A percentile compares a stretch with the other conserved stretches of the same genome.
Conservation (phyloP, 2,329 filamentous ascomycete species). For the Claviceps pusilla region DNA sequence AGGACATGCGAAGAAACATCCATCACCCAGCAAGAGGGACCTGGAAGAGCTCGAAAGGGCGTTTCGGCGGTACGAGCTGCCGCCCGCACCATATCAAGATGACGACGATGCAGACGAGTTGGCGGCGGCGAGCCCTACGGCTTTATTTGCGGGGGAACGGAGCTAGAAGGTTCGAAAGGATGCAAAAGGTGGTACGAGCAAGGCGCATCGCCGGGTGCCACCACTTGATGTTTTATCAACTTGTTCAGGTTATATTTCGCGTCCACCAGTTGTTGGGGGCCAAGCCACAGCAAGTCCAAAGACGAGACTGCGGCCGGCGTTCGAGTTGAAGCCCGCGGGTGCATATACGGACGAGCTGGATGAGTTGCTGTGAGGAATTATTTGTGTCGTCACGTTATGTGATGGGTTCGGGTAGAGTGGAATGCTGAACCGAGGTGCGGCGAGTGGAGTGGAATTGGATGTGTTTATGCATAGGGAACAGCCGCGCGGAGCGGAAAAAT, state of each 20-base stretch:
- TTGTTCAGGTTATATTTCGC: not conserved
- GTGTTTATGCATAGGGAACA: too few relatives aligned
- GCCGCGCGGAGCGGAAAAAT: not conserved
- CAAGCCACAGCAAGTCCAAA: not conserved
- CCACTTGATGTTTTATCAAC: not conserved
- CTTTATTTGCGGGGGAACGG: slow-evolving; percentile 13
- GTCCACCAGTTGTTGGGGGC: not conserved
- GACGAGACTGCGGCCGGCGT: not conserved
- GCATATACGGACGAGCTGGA: slow-evolving; percentile 4
- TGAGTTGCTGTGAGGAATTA: slow-evolving; percentile 1
- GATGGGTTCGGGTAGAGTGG: too few relatives aligned
- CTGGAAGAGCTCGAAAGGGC: slow-evolving; percentile 23
- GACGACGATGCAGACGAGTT: slow-evolving; percentile 19
- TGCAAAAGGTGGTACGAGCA: not conserved
- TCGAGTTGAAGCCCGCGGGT: not conserved
- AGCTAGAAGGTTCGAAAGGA: slow-evolving; percentile 10
- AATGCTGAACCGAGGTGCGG: not conserved
- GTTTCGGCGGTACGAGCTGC: slow-evolving; percentile 18
- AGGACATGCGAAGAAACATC: slow-evolving; percentile 26
- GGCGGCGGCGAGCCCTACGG: slow-evolving; percentile 3
- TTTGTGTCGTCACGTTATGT: too few relatives aligned
- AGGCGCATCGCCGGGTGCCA: not conserved
- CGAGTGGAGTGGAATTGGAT: too few relatives aligned
- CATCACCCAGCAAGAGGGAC: slow-evolving; percentile 27
- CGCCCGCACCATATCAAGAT: slow-evolving; percentile 8